Evolutionary conservation across 2,329 filamentous ascomycete species (phyloP), one percentile per base, ranked within the genome.

Genomic region (Pseudogymnoascus sp.): DNA sequence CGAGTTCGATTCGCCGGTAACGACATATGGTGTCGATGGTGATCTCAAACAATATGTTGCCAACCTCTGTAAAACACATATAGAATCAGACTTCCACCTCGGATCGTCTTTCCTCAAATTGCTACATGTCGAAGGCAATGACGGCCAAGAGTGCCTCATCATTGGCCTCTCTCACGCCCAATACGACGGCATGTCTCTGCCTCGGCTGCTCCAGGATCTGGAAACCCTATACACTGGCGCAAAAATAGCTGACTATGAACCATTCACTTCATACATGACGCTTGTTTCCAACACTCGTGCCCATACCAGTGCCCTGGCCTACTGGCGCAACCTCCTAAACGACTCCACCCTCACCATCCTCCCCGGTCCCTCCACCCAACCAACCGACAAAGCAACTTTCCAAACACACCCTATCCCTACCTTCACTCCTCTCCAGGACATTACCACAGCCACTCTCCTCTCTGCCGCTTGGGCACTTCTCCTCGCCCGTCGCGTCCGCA

Each of bases 101-200:
- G 75, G 76, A 1, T 72, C 74, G 0, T 67, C 75, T 5, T 76
- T 76, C 64, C 63, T 70, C 9, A 70, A 68, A n/a, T 37, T 72
- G 7, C 58, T 69, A 60, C 63, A 66, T 25, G 66, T 69, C 11
- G 38, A 70, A 43, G 63, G 62, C 38, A 41, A 58, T 9, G 50
- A 66, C 2, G 65, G 68, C 11, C 63, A 71, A 4, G 67, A 72
- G 1, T 73, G 71, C 9, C 72, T 78, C 14, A 68, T 72, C 5
- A 70, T 78, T 61, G 70, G 75, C 32, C 70, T 81, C 12, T 81
- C 79, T 0, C 84, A 87, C 70, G 78, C 81, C 2, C 66, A 85
- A 1, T 87, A 86, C 66, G 84, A 87, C 70, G 84, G 84, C 20
- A 86, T 84, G 81, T 85, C 83, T 9, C 79, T 85, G 69, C 67